Percentiles rank a stretch among this genome's conserved stretches.
phyloP scores from a whole-genome alignment of 805 yeast genomes.

The Tetrapisispora iriomotensis region DNA sequence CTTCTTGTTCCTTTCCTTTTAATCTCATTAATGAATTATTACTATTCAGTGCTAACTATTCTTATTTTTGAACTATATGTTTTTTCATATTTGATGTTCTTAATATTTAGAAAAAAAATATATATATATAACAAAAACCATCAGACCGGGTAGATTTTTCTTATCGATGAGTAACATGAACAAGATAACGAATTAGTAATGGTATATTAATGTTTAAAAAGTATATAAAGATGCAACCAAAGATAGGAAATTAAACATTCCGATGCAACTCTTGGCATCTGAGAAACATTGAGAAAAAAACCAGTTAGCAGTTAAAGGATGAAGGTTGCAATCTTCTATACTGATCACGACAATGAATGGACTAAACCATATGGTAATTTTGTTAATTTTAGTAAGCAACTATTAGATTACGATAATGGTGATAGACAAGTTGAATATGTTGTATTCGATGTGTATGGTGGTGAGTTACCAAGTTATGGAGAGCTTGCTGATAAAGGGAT shows the following conservation, averaged over 20 bases:
- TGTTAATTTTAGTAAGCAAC: constrained; percentile 18
- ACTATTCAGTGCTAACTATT: neutral
- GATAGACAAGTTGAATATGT: constrained; percentile 12
- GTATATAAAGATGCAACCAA: no score
- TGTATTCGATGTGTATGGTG: constrained; percentile 11
- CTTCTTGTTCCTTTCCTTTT: neutral
- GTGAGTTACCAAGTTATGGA: constrained; percentile 19
- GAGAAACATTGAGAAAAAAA: no score
- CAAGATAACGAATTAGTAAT: no score
- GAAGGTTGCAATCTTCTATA: constrained; percentile 21
- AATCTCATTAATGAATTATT: no score
- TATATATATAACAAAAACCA: no score
- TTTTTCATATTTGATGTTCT: no score
- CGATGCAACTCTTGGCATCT: neutral
- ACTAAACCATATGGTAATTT: constrained; percentile 20
- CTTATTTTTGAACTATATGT: no score
- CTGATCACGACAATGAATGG: constrained; percentile 18
- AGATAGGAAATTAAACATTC: neutral
- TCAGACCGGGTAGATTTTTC: no score
- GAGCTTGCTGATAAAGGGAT: constrained; percentile 7
- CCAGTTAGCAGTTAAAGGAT: no score
- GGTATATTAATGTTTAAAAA: no score
- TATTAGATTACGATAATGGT: constrained; percentile 10
- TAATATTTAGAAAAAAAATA: no score
- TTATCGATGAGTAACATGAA: no score